Conservation (phyloP, 2,329 filamentous ascomycete genomes). For the Rhinocladiella mackenziei region DNA sequence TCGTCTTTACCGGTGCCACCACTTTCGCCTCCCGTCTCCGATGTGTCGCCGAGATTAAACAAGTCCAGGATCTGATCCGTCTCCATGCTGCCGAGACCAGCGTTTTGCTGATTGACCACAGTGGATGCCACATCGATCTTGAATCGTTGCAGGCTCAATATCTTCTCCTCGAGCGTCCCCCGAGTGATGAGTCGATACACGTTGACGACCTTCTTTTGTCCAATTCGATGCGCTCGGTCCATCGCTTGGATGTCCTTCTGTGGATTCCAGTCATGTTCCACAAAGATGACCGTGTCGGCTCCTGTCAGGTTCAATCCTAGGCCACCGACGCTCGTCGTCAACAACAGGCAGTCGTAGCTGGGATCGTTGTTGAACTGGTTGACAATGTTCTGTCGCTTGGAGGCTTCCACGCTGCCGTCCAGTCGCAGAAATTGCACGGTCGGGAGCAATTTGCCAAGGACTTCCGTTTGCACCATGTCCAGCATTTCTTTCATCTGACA, state of each 20-base stretch:
- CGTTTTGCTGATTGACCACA: conserved; percentile 98
- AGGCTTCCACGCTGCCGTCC: conserved; percentile 88
- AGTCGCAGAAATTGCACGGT: conserved; percentile 90
- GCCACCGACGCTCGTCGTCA: conserved; percentile 93
- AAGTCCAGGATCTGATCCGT: conserved; percentile 97
- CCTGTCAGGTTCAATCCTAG: conserved; percentile 92
- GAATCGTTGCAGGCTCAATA: conserved; percentile 94
- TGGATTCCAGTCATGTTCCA: conserved; percentile 99
- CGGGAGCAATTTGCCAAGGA: conserved; percentile 84
- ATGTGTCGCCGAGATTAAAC: conserved; percentile 80
- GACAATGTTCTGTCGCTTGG: conserved; percentile 92
- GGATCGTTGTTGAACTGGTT: conserved; percentile 99
- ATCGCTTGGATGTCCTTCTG: conserved; percentile 98
- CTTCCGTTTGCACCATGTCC: conserved; percentile 95
- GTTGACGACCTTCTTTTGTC: conserved; percentile 99
- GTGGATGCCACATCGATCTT: conserved; percentile 98
- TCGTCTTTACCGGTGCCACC: conserved; percentile 57
- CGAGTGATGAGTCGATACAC: conserved; percentile 95
- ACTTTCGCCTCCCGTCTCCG: conserved; percentile 55
- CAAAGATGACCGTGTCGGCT: conserved; percentile 97
- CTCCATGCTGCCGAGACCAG: conserved; percentile 90
- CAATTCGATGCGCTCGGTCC: conserved; percentile 96
- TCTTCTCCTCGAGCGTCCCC: conserved; percentile 97
- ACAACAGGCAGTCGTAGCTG: conserved; percentile 86
- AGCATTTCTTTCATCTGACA: conserved; percentile 99